Conservation (phyloP, 352 stramenopile species). For the Phytophthora foliorum region DNA sequence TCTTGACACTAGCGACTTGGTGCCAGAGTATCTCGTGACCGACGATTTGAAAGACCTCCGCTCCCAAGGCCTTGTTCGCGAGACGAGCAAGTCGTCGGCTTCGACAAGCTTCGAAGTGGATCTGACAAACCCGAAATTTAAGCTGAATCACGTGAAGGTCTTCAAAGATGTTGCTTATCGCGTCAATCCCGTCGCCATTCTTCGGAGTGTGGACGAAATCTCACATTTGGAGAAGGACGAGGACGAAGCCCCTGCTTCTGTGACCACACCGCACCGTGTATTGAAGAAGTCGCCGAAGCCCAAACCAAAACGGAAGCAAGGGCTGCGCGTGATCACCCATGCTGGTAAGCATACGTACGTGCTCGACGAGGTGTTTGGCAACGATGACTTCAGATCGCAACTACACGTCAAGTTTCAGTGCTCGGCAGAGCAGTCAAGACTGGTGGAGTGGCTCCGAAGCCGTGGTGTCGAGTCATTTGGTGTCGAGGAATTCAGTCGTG, state of each 20-base stretch:
- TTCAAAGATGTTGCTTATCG: slow-evolving; percentile 50
- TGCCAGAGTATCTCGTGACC: slow-evolving; percentile 45
- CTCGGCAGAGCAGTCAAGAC: slow-evolving; percentile 45
- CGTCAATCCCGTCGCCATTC: slow-evolving; percentile 55
- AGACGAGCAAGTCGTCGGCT: background rate
- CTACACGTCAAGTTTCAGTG: slow-evolving; percentile 66
- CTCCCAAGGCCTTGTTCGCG: slow-evolving; percentile 5
- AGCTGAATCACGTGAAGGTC: slow-evolving; percentile 46
- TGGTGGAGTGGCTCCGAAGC: slow-evolving; percentile 68
- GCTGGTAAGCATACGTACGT: slow-evolving; percentile 40
- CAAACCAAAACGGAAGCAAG: slow-evolving; percentile 44
- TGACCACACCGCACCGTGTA: slow-evolving; percentile 34
- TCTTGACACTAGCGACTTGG: slow-evolving; percentile 39
- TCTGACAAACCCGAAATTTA: slow-evolving; percentile 39
- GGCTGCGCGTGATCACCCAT: background rate
- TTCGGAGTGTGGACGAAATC: slow-evolving; percentile 54
- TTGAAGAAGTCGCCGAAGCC: slow-evolving; percentile 45
- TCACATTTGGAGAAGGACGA: slow-evolving; percentile 16
- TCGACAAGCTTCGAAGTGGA: slow-evolving; percentile 38
- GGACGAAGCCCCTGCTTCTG: background rate
- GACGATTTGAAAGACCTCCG: slow-evolving; percentile 32
- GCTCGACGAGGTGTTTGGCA: slow-evolving; percentile 48
- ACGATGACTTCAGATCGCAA: slow-evolving; percentile 32
- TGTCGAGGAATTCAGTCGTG: slow-evolving; percentile 34
- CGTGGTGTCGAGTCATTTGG: slow-evolving; percentile 32